A percentile compares a stretch with the other conserved stretches of the same genome.
These are phyloP conservation scores for Truncatella angustata DNA, from an alignment of 2,329 filamentous ascomycete species.

Conservation along the genomic window DNA sequence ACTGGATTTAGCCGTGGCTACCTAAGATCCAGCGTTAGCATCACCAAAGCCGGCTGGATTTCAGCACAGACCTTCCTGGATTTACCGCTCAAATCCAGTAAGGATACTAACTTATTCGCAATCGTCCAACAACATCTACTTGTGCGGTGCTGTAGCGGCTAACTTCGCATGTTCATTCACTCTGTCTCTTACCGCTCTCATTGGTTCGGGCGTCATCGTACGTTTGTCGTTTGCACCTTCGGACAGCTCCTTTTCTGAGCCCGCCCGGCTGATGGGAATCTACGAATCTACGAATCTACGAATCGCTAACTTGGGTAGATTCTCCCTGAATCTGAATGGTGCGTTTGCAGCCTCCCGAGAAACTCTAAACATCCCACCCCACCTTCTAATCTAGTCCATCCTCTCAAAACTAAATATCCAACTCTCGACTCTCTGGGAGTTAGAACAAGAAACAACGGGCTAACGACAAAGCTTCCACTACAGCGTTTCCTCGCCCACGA, in stretches of 20 bases:
- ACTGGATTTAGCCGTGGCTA: not conserved
- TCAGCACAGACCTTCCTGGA: slow-evolving; percentile 10
- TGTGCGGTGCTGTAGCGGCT: too few relatives aligned
- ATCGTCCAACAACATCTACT: slow-evolving; percentile 8
- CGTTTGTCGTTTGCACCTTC: not conserved
- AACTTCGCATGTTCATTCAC: too few relatives aligned
- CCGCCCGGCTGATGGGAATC: not conserved
- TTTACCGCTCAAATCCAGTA: slow-evolving; percentile 5
- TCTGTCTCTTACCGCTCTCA: not conserved
- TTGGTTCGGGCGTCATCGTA: not conserved
- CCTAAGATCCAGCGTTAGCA: too few relatives aligned
- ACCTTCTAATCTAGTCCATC: not conserved
- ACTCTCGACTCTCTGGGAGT: too few relatives aligned
- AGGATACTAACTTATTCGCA: not conserved
- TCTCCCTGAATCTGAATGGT: slow-evolving; percentile 3
- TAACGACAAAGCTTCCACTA: slow-evolving; percentile 2
- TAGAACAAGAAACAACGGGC: not conserved
- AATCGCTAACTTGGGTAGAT: too few relatives aligned
- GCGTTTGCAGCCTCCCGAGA: not conserved
- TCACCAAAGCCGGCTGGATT: not conserved
- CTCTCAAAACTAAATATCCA: too few relatives aligned
- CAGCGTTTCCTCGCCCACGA: not conserved
- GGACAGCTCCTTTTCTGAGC: not conserved
- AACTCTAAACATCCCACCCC: slow-evolving; percentile 1
- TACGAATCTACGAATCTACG: too few relatives aligned